Conservation (phyloP, 2,329 filamentous ascomycete species). For the Pestalotiopsis sp. region DNA sequence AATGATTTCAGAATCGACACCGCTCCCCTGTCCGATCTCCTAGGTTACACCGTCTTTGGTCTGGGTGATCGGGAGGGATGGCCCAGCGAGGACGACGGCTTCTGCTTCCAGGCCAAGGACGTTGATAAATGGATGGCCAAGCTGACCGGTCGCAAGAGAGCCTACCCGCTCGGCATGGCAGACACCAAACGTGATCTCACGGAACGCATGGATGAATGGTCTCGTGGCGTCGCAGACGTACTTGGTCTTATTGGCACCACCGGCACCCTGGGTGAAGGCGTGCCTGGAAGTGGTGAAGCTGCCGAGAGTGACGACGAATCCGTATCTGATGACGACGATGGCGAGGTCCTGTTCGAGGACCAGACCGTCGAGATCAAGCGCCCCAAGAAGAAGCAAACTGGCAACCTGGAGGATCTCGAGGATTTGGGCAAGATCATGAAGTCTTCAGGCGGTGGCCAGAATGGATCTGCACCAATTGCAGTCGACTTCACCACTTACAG, state of each 20-base stretch:
- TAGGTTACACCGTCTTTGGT: constrained; percentile 93
- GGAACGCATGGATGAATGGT: constrained; percentile 75
- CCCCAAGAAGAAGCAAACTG: constrained; percentile 42
- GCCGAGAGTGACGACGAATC: constrained; percentile 83
- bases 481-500: constrained; percentile 84
- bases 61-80: constrained; percentile 91
- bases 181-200: constrained; percentile 78
- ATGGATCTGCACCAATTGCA: constrained; percentile 59
- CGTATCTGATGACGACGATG: constrained; percentile 61
- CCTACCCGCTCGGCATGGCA: constrained; percentile 85
- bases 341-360: constrained; percentile 53
- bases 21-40: constrained; percentile 71
- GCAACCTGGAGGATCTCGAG: constrained; percentile 75
- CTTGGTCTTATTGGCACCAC: constrained; percentile 65
- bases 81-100: constrained; percentile 88
- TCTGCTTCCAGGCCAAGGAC: constrained; percentile 89
- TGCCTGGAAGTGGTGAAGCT: constrained; percentile 79
- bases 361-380: constrained; percentile 42
- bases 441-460: constrained; percentile 41
- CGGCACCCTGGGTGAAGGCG: constrained; percentile 63
- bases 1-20: constrained; percentile 97
- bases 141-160: constrained; percentile 81
- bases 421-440: constrained; percentile 73
- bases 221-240: constrained; percentile 71
- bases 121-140: constrained; percentile 98